A percentile compares a stretch with the other conserved stretches of the same genome.
phyloP scores from a whole-genome alignment of 2,329 filamentous ascomycete species.

The Epicoccum sorghinum region DNA sequence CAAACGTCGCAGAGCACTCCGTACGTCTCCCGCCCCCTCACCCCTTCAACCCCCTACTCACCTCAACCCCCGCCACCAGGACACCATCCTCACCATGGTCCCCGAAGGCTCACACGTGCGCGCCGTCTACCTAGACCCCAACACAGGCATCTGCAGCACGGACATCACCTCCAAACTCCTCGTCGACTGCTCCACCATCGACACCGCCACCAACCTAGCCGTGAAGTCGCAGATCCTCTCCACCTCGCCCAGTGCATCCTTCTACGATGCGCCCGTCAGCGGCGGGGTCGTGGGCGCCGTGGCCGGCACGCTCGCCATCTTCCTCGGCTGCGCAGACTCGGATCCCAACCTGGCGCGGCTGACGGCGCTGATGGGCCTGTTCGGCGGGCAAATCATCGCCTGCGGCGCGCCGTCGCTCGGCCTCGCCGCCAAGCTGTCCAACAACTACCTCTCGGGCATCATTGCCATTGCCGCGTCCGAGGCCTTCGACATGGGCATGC shows the following conservation, averaged over 20 bases:
- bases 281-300: slow-evolving; percentile 61
- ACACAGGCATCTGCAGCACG: slow-evolving; percentile 52
- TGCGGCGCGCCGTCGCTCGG: slow-evolving; percentile 64
- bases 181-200: slow-evolving; percentile 64
- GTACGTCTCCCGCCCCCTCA: slow-evolving; percentile 44
- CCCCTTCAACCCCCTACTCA: too few species aligned
- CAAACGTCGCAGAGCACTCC: slow-evolving; percentile 57
- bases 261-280: slow-evolving; percentile 62
- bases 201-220: slow-evolving; percentile 57
- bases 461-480: slow-evolving; percentile 65
- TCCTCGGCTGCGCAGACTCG: slow-evolving; percentile 58
- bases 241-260: slow-evolving; percentile 51
- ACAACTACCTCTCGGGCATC: slow-evolving; percentile 66
- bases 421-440: slow-evolving; percentile 64
- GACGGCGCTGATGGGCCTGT: slow-evolving; percentile 54
- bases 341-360: slow-evolving; percentile 54
- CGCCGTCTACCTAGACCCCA: slow-evolving; percentile 56
- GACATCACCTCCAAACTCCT: slow-evolving; percentile 54
- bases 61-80: slow-evolving; percentile 36
- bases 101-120: slow-evolving; percentile 60
- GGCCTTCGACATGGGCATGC: slow-evolving; percentile 66
- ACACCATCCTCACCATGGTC: slow-evolving; percentile 60
- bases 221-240: slow-evolving; percentile 50
- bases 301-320: slow-evolving; percentile 61
- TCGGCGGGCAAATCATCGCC: slow-evolving; percentile 62